Evolutionary conservation across 1,284 basidiomycete genomes (phyloP).

Genomic region (Ustilago vetiveriae): DNA sequence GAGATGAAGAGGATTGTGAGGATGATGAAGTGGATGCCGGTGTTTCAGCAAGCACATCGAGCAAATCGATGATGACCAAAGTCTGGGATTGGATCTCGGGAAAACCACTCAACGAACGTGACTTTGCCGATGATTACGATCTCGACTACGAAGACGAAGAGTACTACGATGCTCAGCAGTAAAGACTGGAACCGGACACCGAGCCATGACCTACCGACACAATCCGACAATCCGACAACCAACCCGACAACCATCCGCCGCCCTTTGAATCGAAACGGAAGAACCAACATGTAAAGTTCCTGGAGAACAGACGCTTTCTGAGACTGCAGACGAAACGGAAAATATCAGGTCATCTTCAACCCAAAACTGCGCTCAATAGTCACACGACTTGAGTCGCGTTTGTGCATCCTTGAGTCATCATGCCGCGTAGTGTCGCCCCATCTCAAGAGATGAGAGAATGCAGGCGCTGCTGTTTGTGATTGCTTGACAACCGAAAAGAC

Average conservation of each 20-base stretch:
- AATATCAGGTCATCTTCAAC: not conserved
- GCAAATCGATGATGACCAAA: slow-evolving; percentile 1
- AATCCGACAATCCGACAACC: no score
- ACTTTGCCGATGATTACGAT: slow-evolving; percentile 16
- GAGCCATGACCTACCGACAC: no score
- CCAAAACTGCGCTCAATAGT: not conserved
- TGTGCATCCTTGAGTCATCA: no score
- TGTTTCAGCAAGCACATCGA: not conserved
- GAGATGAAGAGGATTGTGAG: slow-evolving; percentile 21
- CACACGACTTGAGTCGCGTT: not conserved
- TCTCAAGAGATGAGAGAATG: no score
- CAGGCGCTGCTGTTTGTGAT: no score
- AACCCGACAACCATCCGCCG: no score
- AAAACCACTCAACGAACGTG: slow-evolving; percentile 14
- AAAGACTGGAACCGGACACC: no score
- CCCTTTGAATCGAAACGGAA: slow-evolving; percentile 4
- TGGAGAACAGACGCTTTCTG: slow-evolving; percentile 10
- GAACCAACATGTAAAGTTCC: not conserved
- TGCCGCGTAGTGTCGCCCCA: no score
- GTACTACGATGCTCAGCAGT: slow-evolving; percentile 21
- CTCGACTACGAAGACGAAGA: slow-evolving; percentile 16
- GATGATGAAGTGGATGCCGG: slow-evolving; percentile 9
- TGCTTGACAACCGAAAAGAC: no score
- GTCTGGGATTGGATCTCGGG: slow-evolving; percentile 42
- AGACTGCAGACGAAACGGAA: slow-evolving; percentile 3